These are phyloP conservation scores for Ustilago shanxiensis DNA, from an alignment of 1,284 basidiomycete species.

Conservation along the genomic window DNA sequence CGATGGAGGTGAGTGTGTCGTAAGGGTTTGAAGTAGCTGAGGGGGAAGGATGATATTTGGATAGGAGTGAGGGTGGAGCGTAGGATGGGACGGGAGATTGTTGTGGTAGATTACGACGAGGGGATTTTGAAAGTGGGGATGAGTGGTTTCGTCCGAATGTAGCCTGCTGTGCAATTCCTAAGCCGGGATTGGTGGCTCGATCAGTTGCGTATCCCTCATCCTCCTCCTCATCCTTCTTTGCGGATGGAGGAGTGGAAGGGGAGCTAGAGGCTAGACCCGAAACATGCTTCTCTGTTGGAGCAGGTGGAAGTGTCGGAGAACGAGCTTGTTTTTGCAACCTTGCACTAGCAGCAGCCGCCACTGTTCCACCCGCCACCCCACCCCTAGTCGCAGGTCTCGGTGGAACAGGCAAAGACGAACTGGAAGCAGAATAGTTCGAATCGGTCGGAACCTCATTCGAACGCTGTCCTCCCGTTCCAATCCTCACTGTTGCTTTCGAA, in stretches of 20 bases:
- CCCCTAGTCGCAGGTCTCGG: constrained; percentile 15
- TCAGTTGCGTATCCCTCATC: constrained; percentile 28
- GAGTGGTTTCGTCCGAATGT: not conserved
- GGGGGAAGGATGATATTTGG: not conserved
- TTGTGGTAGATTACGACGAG: constrained; percentile 5
- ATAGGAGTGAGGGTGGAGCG: constrained; percentile 13
- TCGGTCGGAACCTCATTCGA: constrained; percentile 10
- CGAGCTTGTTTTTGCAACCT: not conserved
- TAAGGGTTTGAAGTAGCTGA: constrained; percentile 2
- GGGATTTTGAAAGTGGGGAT: not conserved
- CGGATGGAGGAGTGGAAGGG: not conserved
- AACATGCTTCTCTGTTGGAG: not conserved
- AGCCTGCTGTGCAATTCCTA: not conserved
- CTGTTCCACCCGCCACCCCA: not conserved
- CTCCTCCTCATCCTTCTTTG: not conserved
- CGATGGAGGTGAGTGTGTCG: not conserved
- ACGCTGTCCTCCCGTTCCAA: not conserved
- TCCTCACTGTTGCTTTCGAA: not conserved
- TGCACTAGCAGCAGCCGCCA: constrained; percentile 9
- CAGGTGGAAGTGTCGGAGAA: not conserved
- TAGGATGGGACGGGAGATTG: constrained; percentile 21
- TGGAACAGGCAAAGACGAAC: constrained; percentile 25
- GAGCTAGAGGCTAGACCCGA: not conserved
- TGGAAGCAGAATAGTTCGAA: not conserved
- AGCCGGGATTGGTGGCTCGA: not conserved